Evolutionary conservation across 2,329 filamentous ascomycete species (phyloP).

Genomic region (Neophaeococcomyces aloes): DNA sequence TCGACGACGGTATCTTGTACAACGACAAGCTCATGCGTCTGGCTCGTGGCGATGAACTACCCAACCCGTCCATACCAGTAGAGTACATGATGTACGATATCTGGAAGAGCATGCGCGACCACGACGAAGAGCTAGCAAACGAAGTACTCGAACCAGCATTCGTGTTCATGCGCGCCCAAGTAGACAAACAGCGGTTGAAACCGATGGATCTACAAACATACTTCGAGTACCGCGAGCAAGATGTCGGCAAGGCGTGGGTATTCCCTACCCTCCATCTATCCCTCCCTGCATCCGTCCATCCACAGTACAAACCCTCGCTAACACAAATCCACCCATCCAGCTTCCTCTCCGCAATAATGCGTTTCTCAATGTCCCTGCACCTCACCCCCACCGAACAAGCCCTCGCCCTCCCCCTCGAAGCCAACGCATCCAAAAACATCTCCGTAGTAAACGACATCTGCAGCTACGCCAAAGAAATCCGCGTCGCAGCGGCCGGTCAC

Average conservation of each 20-base stretch:
- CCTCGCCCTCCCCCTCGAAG: conserved; percentile 23
- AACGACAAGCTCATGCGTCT: conserved; percentile 32
- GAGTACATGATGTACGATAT: conserved; percentile 33
- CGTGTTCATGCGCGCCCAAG: conserved; percentile 34
- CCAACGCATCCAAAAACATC: conserved; percentile 30
- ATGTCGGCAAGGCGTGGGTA: conserved; percentile 34
- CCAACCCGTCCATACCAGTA: conserved; percentile 26
- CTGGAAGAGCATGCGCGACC: conserved; percentile 31
- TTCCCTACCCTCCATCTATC: not conserved
- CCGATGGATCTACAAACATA: conserved; percentile 26
- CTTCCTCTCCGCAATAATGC: conserved; percentile 29
- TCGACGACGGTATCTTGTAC: conserved; percentile 30
- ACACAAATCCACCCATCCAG: conserved; percentile 12
- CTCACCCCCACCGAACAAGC: conserved; percentile 24
- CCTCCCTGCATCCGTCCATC: not conserved
- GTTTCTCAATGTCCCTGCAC: conserved; percentile 29
- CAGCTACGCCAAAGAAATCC: conserved; percentile 33
- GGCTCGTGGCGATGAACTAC: conserved; percentile 24
- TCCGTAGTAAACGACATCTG: conserved; percentile 35
- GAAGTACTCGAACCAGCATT: conserved; percentile 31
- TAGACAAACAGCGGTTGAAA: conserved; percentile 23
- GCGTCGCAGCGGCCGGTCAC: conserved; percentile 11
- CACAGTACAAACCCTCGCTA: too few relatives aligned
- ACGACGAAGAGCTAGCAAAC: conserved; percentile 29
- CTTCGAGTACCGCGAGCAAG: conserved; percentile 30